phyloP scores from a whole-genome alignment of 2,329 filamentous ascomycete genomes.

The Teratosphaeria nubilosa region DNA sequence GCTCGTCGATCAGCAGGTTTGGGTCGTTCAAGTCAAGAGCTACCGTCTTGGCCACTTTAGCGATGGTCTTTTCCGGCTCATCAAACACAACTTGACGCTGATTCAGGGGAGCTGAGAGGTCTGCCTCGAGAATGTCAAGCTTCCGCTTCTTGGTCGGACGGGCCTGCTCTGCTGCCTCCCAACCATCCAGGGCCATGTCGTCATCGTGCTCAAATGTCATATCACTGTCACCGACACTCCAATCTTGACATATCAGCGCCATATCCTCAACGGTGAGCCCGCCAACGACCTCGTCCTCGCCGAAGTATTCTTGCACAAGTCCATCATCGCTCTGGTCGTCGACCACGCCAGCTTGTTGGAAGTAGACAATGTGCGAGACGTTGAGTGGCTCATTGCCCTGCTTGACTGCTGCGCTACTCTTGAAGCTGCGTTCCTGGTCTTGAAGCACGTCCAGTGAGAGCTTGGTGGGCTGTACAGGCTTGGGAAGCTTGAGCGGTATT shows the following conservation, averaged over 20 bases:
- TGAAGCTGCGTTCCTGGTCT: conserved; percentile 80
- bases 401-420: conserved; percentile 48
- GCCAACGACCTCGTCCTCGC: conserved; percentile 56
- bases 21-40: conserved; percentile 82
- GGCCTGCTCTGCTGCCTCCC: conserved; percentile 23
- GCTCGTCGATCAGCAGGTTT: conserved; percentile 71
- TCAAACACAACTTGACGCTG: conserved; percentile 50
- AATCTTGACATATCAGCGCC: conserved; percentile 76
- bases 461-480: conserved; percentile 76
- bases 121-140: conserved; percentile 23
- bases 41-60: conserved; percentile 65
- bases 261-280: conserved; percentile 73
- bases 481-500: conserved; percentile 66
- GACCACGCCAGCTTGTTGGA: conserved; percentile 45
- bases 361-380: conserved; percentile 26
- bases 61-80: conserved; percentile 64
- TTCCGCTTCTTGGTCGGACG: conserved; percentile 58
- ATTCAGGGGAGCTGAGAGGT: conserved; percentile 10
- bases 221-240: conserved; percentile 42
- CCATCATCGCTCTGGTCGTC: conserved; percentile 42
- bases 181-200: conserved; percentile 21
- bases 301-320: conserved; percentile 41
- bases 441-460: conserved; percentile 74
- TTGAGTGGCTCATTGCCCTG: conserved; percentile 16
- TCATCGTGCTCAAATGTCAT: conserved; percentile 39